Evolutionary conservation across 140 eudicot genomes (phyloP).

Genomic region (Cichorium intybus): DNA sequence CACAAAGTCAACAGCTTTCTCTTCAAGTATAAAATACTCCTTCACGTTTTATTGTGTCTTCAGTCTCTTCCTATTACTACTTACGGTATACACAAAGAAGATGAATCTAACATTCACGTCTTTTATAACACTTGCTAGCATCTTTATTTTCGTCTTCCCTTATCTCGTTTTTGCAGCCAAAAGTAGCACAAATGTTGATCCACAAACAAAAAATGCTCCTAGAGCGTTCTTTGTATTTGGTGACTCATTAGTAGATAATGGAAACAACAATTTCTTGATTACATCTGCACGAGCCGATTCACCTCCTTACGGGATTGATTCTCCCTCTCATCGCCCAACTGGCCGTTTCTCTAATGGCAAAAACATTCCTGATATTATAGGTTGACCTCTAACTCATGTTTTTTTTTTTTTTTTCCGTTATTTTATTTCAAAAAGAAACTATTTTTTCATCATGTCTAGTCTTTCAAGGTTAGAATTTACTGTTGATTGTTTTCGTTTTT

Average conservation of each 20-base stretch:
- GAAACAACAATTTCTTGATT: slow-evolving; percentile 53
- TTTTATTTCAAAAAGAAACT: not conserved
- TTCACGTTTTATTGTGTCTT: not conserved
- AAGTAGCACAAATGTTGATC: not conserved
- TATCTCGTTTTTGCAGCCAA: not conserved
- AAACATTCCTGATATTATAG: slow-evolving; percentile 53
- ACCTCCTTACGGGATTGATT: slow-evolving; percentile 60
- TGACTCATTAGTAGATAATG: slow-evolving; percentile 57
- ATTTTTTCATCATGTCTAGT: not conserved
- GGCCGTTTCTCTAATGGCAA: slow-evolving; percentile 63
- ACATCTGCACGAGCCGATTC: slow-evolving; percentile 61
- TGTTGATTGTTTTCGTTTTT: not conserved
- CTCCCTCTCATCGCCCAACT: slow-evolving; percentile 43
- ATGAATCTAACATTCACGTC: not conserved
- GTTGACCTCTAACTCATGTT: slow-evolving; percentile 12
- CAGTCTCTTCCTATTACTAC: not conserved
- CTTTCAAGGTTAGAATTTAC: too few relatives aligned
- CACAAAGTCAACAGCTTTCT: not conserved
- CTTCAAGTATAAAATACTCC: slow-evolving; percentile 2
- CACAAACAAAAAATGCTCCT: not conserved
- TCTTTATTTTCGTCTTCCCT: not conserved
- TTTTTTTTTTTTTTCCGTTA: not conserved
- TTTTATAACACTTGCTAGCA: not conserved
- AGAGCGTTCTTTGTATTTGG: slow-evolving; percentile 61
- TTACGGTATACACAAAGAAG: not conserved